Evolutionary conservation across 1,284 basidiomycete species (phyloP).

Genomic region (Cryptococcus maquisensis): DNA sequence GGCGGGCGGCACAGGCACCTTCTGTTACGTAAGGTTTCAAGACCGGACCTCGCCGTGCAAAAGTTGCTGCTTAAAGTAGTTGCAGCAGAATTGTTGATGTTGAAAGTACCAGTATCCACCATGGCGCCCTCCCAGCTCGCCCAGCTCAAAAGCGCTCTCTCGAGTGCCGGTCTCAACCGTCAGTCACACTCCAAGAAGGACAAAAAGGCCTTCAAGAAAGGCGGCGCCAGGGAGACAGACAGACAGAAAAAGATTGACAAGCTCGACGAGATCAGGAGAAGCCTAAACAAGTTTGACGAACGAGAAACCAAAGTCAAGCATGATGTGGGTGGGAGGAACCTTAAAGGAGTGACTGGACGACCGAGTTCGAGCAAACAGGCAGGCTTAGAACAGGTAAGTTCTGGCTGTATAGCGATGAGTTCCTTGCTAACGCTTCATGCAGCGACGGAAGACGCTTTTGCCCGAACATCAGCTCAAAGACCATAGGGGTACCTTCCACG

Average conservation of each 20-base stretch:
- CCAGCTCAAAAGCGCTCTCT: slow-evolving; percentile 79
- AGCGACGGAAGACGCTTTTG: slow-evolving; percentile 81
- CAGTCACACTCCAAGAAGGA: slow-evolving; percentile 55
- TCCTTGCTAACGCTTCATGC: not conserved
- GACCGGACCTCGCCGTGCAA: slow-evolving; percentile 8
- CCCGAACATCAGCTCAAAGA: slow-evolving; percentile 73
- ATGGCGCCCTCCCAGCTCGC: slow-evolving; percentile 65
- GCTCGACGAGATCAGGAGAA: slow-evolving; percentile 75
- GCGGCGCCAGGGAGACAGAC: slow-evolving; percentile 62
- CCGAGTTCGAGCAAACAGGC: slow-evolving; percentile 84
- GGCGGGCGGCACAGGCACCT: no score
- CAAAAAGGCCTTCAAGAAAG: slow-evolving; percentile 61
- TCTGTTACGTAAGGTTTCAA: not conserved
- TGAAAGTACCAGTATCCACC: not conserved
- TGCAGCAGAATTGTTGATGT: not conserved
- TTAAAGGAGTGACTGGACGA: slow-evolving; percentile 76
- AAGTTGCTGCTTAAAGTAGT: slow-evolving; percentile 12
- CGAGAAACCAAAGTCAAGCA: slow-evolving; percentile 88
- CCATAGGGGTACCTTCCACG: slow-evolving; percentile 81
- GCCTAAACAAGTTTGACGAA: slow-evolving; percentile 89
- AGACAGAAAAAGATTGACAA: slow-evolving; percentile 72
- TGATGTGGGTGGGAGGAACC: slow-evolving; percentile 79
- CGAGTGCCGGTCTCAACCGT: slow-evolving; percentile 67
- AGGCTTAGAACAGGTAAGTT: slow-evolving; percentile 78
- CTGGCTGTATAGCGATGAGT: not conserved